Percentiles rank a stretch among this genome's conserved stretches.
These are phyloP conservation scores for Amoebophrya sp. DNA, from an alignment of 169 alveolate genomes.

Conservation along the genomic window DNA sequence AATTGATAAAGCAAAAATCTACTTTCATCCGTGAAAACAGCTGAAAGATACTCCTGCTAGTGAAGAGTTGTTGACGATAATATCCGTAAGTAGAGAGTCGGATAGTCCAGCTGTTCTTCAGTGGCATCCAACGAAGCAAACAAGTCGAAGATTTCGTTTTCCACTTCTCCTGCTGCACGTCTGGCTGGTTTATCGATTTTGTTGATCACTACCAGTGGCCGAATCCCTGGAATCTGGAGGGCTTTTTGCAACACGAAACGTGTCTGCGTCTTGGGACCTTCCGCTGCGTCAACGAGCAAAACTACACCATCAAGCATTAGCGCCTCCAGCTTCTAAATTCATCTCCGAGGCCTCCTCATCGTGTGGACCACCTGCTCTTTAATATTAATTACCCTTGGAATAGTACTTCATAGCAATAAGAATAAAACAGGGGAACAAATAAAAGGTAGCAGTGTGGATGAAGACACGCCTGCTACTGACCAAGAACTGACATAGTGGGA, in stretches of 20 bases:
- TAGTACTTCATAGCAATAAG: no score
- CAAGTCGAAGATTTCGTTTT: conserved; percentile 82
- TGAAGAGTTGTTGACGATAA: no score
- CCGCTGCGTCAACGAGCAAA: conserved; percentile 88
- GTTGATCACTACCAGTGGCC: conserved; percentile 57
- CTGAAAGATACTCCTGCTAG: no score
- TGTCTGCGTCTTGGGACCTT: conserved; percentile 54
- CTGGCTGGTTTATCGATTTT: conserved; percentile 62
- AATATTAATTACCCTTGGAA: no score
- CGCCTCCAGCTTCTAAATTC: conserved; percentile 85
- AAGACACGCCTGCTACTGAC: no score
- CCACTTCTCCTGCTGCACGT: conserved; percentile 71
- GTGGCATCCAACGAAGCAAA: conserved; percentile 77
- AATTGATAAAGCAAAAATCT: no score
- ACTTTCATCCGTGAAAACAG: no score
- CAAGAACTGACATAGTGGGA: no score
- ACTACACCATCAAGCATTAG: conserved; percentile 91
- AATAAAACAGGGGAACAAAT: no score
- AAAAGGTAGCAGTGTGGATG: no score
- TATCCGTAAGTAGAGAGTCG: conserved; percentile 76
- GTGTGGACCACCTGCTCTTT: no score
- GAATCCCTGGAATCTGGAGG: conserved; percentile 46
- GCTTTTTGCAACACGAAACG: conserved; percentile 73
- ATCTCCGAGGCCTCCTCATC: no score
- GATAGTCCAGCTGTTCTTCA: conserved; percentile 84